Evolutionary conservation across 1,284 basidiomycete genomes (phyloP).

Genomic region (Moniliophthora roreri): DNA sequence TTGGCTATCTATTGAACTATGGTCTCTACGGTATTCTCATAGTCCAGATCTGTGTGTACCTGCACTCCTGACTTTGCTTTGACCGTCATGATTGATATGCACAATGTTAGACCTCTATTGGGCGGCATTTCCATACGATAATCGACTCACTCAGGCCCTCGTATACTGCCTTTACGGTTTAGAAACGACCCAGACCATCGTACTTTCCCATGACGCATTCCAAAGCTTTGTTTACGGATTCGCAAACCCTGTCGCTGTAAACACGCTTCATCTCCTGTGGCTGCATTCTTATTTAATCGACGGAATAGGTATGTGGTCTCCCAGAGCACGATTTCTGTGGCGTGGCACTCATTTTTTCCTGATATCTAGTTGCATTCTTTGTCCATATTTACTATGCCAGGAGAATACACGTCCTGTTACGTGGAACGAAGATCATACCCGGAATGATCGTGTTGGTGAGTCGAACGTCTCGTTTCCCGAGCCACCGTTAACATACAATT

Average conservation of each 20-base stretch:
- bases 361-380: too few relatives aligned
- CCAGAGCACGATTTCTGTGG: too few relatives aligned
- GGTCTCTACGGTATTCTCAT: constrained; percentile 1
- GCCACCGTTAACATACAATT: too few relatives aligned
- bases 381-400: too few relatives aligned
- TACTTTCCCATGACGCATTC: constrained; percentile 1
- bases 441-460: too few relatives aligned
- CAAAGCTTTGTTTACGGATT: background rate
- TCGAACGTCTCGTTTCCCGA: too few relatives aligned
- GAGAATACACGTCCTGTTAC: too few relatives aligned
- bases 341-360: too few relatives aligned
- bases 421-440: too few relatives aligned
- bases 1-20: constrained; percentile 6
- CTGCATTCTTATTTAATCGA: background rate
- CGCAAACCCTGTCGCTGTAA: background rate
- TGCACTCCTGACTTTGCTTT: too few relatives aligned
- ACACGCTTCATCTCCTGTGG: background rate
- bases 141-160: background rate
- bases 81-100: background rate
- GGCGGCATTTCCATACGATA: constrained; percentile 3
- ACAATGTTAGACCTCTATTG: background rate
- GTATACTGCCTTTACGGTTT: background rate
- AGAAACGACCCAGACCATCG: constrained; percentile 2
- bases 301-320: too few relatives aligned
- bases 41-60: constrained; percentile 2